Base-by-base conservation (phyloP, 371 early-diverging fungal genomes). In the Lichtheimia ramosa region DNA sequence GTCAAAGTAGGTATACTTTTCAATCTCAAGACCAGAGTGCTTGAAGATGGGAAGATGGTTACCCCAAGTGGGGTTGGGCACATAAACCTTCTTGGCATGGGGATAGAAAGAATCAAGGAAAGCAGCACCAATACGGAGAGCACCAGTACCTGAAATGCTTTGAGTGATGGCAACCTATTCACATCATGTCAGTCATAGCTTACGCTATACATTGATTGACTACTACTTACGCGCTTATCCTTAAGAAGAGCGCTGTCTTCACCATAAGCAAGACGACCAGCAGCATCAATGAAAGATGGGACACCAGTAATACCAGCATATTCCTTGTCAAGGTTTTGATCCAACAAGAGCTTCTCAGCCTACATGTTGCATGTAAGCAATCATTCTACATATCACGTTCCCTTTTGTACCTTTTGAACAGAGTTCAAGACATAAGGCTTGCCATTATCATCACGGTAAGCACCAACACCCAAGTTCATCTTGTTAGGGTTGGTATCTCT, bases 401-500 rank as follows among this genome's bases (percentile, higher is more conserved):
- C 5, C n/a, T 34, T 24, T 18, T 41, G 25, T 49, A 89, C 92
- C 89, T 94, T 93, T 64, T 88, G 83, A 59, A 97, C 97, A 54
- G 88, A 87, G 69, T 66, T 75, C 68, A 98, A 84, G 43, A 98
- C 96, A 66, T 85, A 96, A 52, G 97, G 97, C 81, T 94, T 92
- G 63, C 94, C 94, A 54, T 79, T 81, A 77, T 98, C 96, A 70
- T 95, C 94, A 71, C 98, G 91, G 83, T 97, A 98, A 40, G 98
- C 99, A 70, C 99, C 99, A 24, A 96, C 97, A 68, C 98, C 96
- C 59, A 98, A 83, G 85, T 97, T 97, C 89, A 97, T 98, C 88
- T 97, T 98, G 63, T 81, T 82, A 13, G 94, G 75, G 73, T 93
- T 88, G 49, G 75, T 77, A 70, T 98, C 97, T 62, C 83, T 89